These are phyloP conservation scores for Effrenium voratum DNA, from an alignment of 73 alveolate species.

Conservation along the genomic window DNA sequence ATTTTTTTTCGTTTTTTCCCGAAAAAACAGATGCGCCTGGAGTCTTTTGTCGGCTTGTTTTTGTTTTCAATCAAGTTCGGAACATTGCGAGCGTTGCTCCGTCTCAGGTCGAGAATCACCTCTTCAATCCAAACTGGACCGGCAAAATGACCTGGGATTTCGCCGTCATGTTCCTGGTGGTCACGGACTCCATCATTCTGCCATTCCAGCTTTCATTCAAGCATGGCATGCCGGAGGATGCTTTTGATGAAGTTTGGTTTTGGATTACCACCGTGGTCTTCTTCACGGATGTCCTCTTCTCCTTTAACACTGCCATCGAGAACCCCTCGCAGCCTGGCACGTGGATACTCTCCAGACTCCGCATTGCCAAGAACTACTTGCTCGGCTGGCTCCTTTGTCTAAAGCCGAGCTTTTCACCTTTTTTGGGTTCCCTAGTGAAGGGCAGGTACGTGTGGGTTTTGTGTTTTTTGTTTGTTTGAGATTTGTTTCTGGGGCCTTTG, in stretches of 20 bases:
- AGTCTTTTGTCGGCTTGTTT: too few relatives aligned
- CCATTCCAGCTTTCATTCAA: conserved; percentile 86
- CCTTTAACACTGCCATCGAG: conserved; percentile 78
- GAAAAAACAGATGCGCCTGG: too few relatives aligned
- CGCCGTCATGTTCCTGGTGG: conserved; percentile 71
- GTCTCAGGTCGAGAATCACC: too few relatives aligned
- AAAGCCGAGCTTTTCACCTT: too few relatives aligned
- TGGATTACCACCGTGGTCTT: conserved; percentile 56
- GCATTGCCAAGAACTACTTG: not conserved
- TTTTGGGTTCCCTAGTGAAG: not conserved
- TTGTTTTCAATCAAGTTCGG: too few relatives aligned
- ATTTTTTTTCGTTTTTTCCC: too few relatives aligned
- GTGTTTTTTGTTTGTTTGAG: too few relatives aligned
- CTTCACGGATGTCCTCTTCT: conserved; percentile 66
- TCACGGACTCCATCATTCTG: conserved; percentile 61
- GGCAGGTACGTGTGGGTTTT: not conserved
- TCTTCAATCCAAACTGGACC: conserved; percentile 72
- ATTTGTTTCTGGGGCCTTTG: too few relatives aligned
- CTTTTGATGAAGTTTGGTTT: conserved; percentile 73
- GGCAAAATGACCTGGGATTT: conserved; percentile 85
- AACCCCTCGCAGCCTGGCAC: conserved; percentile 33
- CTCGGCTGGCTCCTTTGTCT: too few relatives aligned
- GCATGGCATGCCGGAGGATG: conserved; percentile 66
- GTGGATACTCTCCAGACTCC: not conserved
- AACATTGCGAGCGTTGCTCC: too few relatives aligned